Conservation (phyloP, 805 yeast genomes). For the Candida stauntonica region DNA sequence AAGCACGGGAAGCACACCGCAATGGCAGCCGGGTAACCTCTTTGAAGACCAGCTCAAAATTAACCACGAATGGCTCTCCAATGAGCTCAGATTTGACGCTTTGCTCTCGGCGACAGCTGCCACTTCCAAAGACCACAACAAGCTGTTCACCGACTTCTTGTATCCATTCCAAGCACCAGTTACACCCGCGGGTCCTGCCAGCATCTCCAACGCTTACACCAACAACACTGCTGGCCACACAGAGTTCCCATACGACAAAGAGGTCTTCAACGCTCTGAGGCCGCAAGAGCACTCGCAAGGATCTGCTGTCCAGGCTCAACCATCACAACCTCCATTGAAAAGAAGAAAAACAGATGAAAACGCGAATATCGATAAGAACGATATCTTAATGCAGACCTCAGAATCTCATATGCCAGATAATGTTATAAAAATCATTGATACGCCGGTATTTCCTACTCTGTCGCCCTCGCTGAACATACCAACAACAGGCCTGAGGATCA, state of each 20-base stretch:
- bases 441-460: constrained; percentile 31
- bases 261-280: constrained; percentile 26
- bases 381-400: constrained; percentile 19
- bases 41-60: constrained; percentile 17
- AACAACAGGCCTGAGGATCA: constrained; percentile 55
- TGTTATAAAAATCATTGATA: constrained; percentile 39
- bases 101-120: constrained; percentile 69
- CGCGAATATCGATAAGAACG: constrained; percentile 1
- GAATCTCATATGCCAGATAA: constrained; percentile 45
- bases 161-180: constrained; percentile 23
- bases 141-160: constrained; percentile 51
- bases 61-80: constrained; percentile 57
- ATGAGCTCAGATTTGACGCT: constrained; percentile 68
- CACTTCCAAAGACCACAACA: constrained; percentile 45
- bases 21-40: constrained; percentile 14
- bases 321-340: no score
- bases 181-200: no score
- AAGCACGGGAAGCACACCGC: no score
- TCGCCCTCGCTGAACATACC: constrained; percentile 40
- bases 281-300: constrained; percentile 10
- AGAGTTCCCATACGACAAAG: constrained; percentile 1
- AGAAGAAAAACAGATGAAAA: not conserved
- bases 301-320: no score
- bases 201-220: no score
- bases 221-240: not conserved